phyloP scores from a whole-genome alignment of 169 alveolate genomes.

The Blepharisma undulans region DNA sequence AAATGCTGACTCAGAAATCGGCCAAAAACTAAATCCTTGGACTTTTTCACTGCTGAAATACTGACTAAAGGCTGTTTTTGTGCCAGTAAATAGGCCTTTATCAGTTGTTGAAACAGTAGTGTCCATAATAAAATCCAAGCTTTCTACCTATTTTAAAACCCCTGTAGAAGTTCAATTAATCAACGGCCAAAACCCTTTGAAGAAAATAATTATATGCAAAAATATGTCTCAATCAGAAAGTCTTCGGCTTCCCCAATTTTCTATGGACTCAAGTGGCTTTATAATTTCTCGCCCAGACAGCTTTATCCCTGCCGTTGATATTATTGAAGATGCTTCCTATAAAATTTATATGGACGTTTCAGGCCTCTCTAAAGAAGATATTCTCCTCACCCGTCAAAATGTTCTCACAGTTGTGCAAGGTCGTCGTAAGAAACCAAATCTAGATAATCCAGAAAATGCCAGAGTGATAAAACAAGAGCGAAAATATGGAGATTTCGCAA shows the following conservation, averaged over 20 bases:
- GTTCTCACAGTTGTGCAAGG: conserved; percentile 47
- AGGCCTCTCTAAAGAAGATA: conserved; percentile 43
- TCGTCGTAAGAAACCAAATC: not conserved
- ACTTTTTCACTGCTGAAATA: conserved; percentile 46
- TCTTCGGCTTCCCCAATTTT: conserved; percentile 40
- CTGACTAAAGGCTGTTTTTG: conserved; percentile 56
- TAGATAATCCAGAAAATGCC: not conserved
- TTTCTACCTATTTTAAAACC: not conserved
- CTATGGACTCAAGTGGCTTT: conserved; percentile 49
- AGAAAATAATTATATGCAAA: not conserved
- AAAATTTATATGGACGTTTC: conserved; percentile 56
- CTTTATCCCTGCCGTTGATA: conserved; percentile 44
- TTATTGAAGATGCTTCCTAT: conserved; percentile 46
- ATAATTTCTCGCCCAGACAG: conserved; percentile 17
- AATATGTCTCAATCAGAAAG: not conserved
- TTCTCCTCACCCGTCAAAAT: conserved; percentile 43
- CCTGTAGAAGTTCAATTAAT: not conserved
- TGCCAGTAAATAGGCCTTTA: conserved; percentile 45
- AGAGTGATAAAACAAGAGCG: conserved; percentile 49
- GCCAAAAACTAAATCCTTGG: conserved; percentile 57
- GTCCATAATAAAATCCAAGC: not conserved
- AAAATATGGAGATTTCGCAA: conserved; percentile 51
- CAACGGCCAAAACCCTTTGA: not conserved
- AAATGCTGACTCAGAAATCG: conserved; percentile 51
- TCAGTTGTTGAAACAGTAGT: conserved; percentile 21